Evolutionary conservation across 169 alveolate genomes (phyloP), one percentile per base, ranked within the genome.

Genomic region (Plasmodium vivax): DNA sequence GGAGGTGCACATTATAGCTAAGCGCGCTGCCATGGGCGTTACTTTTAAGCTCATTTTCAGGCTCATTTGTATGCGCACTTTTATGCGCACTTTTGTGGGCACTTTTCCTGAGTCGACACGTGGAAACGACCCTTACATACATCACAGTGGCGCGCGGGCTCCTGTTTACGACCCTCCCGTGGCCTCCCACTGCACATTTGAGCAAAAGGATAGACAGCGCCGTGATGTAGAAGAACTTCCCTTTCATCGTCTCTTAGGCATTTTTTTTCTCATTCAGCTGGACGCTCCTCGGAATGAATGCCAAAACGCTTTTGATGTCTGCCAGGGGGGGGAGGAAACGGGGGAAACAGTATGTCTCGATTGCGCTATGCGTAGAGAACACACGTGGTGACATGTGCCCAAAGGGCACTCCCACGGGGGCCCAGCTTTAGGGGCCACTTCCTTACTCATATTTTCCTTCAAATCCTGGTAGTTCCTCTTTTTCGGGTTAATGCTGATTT

Each of bases 401-500:
- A 75, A 51, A 14, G 1, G 62, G 62, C 23, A 3, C 62, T 14
- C 8, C 62, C 23, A 8, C 62, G 1, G 19, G 62, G 62, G 62
- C 9, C 62, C 27, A 51, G 8, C 5, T 45, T 80, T 80, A 7
- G 10, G 16, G n/a, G 38, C 36, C 80, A 45, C 68, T 74, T 74
- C 56, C 79, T 47, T 74, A 85, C 93, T 85, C 79, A 38, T 85
- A 75, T 85, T 85, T 74, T 85, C 93, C 43, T 74, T 74, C 68
- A 85, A 85, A 4, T 85, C 93, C 54, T 85, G 82, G 62, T 85
- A 85, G 43, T 85, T 85, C 19, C 93, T 74, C 93, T 85, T 85
- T 85, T 85, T 85, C 77, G 85, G 85, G 43, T 85, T 85, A 47
- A 85, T 74, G 68, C 45, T 74, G 23, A 85, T 36, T 85, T 85